These are phyloP conservation scores for Betula pendula DNA, from an alignment of 306 rosid species.

Conservation along the genomic window DNA sequence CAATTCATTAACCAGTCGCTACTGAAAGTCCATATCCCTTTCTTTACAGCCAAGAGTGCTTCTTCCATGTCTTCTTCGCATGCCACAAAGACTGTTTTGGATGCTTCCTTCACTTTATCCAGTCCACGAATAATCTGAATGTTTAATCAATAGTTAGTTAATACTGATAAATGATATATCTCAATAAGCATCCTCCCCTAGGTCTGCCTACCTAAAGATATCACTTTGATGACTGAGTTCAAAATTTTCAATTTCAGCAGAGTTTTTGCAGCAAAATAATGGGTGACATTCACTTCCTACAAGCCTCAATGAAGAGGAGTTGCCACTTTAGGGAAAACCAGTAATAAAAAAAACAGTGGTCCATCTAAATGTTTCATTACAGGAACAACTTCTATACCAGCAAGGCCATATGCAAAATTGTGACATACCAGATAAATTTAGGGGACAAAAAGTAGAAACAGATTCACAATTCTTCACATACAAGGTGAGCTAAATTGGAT, in stretches of 20 bases:
- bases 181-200: background rate
- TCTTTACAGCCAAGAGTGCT: conserved; percentile 62
- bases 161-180: background rate
- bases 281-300: background rate
- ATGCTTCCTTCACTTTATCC: conserved; percentile 47
- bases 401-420: background rate
- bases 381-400: background rate
- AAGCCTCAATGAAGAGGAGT: background rate
- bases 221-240: background rate
- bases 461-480: background rate
- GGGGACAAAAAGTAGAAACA: background rate
- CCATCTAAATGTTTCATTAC: background rate
- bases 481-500: background rate
- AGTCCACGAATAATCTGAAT: conserved; percentile 51
- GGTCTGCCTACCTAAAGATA: background rate
- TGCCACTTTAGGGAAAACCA: background rate
- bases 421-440: background rate
- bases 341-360: background rate
- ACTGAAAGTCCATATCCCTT: conserved; percentile 69
- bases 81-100: conserved; percentile 63
- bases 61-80: conserved; percentile 79
- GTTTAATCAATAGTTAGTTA: background rate
- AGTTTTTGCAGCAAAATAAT: background rate
- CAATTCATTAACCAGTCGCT: conserved; percentile 89
- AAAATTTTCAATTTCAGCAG: background rate